Conservation (phyloP, 2,329 filamentous ascomycete genomes). For the Talaromyces sp. region DNA sequence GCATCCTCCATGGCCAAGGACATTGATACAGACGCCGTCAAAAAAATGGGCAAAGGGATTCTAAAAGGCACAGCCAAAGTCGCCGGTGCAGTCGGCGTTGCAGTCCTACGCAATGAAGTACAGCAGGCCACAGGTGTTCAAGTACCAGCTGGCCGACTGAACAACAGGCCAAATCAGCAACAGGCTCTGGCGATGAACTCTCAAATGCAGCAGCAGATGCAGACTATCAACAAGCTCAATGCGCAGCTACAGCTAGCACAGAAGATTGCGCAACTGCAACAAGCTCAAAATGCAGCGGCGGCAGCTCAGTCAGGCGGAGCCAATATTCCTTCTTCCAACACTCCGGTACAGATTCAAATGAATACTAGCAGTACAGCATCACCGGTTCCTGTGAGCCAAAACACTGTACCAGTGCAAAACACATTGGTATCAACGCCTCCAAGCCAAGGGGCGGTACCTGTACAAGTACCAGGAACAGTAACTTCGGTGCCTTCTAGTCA, state of each 20-base stretch:
- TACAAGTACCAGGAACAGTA: not conserved
- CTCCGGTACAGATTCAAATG: not conserved
- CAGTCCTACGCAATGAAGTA: constrained; percentile 2
- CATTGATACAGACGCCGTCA: constrained; percentile 9
- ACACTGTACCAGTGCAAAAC: not conserved
- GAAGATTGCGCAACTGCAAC: not conserved
- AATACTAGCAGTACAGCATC: not conserved
- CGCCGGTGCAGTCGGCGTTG: constrained; percentile 2
- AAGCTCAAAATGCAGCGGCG: not conserved
- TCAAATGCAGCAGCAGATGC: constrained; percentile 3
- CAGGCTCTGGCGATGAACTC: constrained; percentile 1
- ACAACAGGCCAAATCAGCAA: constrained; percentile 1
- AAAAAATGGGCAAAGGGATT: constrained; percentile 8
- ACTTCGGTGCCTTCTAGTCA: not conserved
- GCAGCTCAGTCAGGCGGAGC: not conserved
- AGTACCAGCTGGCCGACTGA: not conserved
- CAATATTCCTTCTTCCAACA: not conserved
- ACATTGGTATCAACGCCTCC: not conserved
- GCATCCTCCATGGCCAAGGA: constrained; percentile 8
- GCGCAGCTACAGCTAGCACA: not conserved
- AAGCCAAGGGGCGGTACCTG: not conserved
- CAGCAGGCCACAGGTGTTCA: constrained; percentile 7
- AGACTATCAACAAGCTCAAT: constrained; percentile 5
- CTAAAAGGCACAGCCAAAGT: constrained; percentile 7
- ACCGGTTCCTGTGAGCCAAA: not conserved